These are phyloP conservation scores for Aspergillus pseudotamarii DNA, from an alignment of 2,329 filamentous ascomycete genomes.

Conservation along the genomic window DNA sequence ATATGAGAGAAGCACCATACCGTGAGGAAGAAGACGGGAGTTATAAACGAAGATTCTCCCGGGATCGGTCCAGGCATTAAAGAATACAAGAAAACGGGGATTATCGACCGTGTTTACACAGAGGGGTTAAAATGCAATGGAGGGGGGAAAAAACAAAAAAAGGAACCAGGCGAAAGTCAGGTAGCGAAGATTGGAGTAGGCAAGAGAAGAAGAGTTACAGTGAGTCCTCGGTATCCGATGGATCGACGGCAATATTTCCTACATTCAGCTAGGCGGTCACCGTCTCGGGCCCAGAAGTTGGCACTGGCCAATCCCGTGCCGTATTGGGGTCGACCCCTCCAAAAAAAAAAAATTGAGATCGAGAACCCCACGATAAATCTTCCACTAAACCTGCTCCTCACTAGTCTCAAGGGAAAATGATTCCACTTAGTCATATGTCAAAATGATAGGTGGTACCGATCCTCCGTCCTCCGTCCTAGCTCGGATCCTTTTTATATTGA, in stretches of 20 bases:
- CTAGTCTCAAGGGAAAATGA: neutral
- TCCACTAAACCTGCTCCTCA: neutral
- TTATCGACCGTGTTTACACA: neutral
- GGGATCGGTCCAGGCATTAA: neutral
- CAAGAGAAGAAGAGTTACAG: too few relatives aligned
- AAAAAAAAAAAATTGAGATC: neutral
- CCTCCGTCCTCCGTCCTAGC: neutral
- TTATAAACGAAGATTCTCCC: neutral
- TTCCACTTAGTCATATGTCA: neutral
- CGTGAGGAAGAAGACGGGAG: neutral
- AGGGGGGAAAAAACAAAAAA: neutral
- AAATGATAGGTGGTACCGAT: neutral
- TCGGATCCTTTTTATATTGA: neutral
- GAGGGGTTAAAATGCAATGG: neutral
- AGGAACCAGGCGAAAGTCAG: neutral
- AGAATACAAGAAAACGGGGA: neutral
- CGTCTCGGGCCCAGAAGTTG: constrained; percentile 8
- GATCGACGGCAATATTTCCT: neutral
- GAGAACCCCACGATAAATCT: neutral
- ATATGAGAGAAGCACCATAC: neutral
- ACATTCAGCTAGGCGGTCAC: neutral
- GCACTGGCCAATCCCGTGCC: constrained; percentile 10
- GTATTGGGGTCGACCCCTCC: neutral
- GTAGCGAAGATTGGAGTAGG: neutral
- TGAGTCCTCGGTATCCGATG: too few relatives aligned